Conservation (phyloP, 306 rosid species). For the Sesbania bispinosa region DNA sequence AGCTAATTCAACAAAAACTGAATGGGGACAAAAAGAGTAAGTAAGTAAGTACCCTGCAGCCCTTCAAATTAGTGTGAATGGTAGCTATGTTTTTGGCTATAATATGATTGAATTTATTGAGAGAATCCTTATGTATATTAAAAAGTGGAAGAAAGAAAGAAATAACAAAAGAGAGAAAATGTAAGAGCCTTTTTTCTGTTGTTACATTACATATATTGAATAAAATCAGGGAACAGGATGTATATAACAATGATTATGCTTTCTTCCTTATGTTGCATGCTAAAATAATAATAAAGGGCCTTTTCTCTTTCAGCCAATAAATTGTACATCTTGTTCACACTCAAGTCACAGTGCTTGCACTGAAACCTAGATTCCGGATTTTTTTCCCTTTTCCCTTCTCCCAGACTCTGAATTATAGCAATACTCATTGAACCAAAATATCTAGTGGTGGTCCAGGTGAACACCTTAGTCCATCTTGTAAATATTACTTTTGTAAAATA, state of each 20-base stretch:
- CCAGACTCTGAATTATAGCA: constrained; percentile 21
- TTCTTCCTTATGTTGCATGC: constrained; percentile 53
- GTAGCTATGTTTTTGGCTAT: constrained; percentile 22
- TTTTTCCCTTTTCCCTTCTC: background rate
- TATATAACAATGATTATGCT: constrained; percentile 33
- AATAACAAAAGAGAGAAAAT: constrained; percentile 11
- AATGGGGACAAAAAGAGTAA: background rate
- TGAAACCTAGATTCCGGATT: constrained; percentile 33
- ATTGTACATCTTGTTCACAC: constrained; percentile 45
- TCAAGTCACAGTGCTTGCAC: constrained; percentile 34
- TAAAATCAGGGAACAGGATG: constrained; percentile 34
- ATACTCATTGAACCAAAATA: constrained; percentile 19
- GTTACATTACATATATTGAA: constrained; percentile 29
- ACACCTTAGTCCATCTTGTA: constrained; percentile 22
- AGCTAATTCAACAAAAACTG: background rate
- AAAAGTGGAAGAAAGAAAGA: constrained; percentile 4
- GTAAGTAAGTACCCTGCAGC: too few species aligned
- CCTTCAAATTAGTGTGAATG: constrained; percentile 32
- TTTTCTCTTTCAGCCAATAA: constrained; percentile 39
- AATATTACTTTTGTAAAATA: constrained; percentile 5
- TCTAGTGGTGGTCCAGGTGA: constrained; percentile 32
- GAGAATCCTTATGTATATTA: constrained; percentile 31
- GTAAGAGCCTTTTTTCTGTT: constrained; percentile 25
- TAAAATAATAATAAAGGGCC: constrained; percentile 46
- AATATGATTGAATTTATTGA: constrained; percentile 30